Percentiles rank a stretch among this genome's conserved stretches.
phyloP scores from a whole-genome alignment of 352 stramenopile species.

The Ophiocytium majus region DNA sequence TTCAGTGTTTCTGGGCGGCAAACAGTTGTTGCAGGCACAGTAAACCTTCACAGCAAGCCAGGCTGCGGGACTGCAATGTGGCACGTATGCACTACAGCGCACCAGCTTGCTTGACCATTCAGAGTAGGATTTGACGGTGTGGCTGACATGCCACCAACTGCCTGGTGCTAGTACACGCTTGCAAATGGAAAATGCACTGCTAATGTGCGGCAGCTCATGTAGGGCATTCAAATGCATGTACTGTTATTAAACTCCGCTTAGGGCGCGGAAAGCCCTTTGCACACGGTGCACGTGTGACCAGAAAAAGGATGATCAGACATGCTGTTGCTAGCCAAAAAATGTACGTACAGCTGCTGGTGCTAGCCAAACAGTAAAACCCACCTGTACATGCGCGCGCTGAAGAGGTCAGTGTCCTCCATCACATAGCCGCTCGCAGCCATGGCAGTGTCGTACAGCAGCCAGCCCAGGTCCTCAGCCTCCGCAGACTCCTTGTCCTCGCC shows the following conservation, averaged over 20 bases:
- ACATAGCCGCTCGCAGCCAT: constrained; percentile 93
- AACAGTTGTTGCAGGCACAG: not conserved
- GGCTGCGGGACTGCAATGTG: not conserved
- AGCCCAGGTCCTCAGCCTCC: constrained; percentile 86
- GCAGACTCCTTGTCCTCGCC: constrained; percentile 67
- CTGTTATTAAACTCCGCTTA: not conserved
- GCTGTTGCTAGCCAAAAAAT: not conserved
- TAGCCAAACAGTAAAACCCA: not conserved
- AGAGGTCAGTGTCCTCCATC: constrained; percentile 3
- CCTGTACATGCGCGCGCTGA: constrained; percentile 28
- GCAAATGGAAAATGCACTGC: too few species aligned
- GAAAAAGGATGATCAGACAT: too few species aligned
- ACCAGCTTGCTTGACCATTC: too few species aligned
- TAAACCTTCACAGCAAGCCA: not conserved
- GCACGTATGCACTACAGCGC: not conserved
- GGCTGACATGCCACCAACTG: too few species aligned
- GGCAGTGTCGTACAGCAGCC: constrained; percentile 95
- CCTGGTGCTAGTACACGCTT: too few species aligned
- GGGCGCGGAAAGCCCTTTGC: not conserved
- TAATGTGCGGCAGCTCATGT: too few species aligned
- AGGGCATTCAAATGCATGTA: too few species aligned
- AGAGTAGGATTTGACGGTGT: too few species aligned
- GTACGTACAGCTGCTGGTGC: not conserved
- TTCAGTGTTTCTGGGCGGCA: not conserved
- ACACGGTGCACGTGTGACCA: too few species aligned